Base-by-base conservation (phyloP, 345 rosid species). In the Lepidium didymum region DNA sequence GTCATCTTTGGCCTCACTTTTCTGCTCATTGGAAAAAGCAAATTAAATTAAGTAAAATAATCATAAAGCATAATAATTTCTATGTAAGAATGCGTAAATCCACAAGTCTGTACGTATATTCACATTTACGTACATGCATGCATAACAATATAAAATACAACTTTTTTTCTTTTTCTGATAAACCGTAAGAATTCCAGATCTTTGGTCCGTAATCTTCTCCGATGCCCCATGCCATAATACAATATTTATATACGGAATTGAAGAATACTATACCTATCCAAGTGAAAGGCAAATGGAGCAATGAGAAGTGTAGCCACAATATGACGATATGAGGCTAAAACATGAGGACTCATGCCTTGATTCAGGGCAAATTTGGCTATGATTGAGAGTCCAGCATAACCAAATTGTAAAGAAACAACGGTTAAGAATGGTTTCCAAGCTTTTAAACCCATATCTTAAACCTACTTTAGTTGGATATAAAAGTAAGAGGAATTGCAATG, bases 1-100 rank as follows among this genome's bases (percentile, higher is more conserved):
- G 97, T 90, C 94, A 93, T 83, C 80, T 88, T 90, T 15, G 97
- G 96, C 75, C 94, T 79, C 31, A 63, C 72, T 77, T 88, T 88
- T 77, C 98, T 93, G 89, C 34, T 33, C 62, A 76, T 51, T 56
- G 8, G 3, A 29, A 42, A 53, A 40, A 47, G 3, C 23, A 74
- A 40, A 40, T 29, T 59, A 9, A 49, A 29, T 29, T 29, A 29
- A 56, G 62, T 21, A 43, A 55, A 12, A 16, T 27, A 5, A 19
- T 70, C 29, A 47, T 25, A 27, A 55, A 53, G 13, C 10, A 37
- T 21, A 21, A 56, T 10, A 9, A 7, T 14, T 9, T 44, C 14
- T 15, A 10, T 23, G 50, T 25, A 43, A 43, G 35, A n/a, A 33
- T 44, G 56, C 55, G 16, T 13, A 42, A 19, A 40, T n/a, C n/a